Conservation (phyloP, 257 asterid species). For the Petrea volubilis region DNA sequence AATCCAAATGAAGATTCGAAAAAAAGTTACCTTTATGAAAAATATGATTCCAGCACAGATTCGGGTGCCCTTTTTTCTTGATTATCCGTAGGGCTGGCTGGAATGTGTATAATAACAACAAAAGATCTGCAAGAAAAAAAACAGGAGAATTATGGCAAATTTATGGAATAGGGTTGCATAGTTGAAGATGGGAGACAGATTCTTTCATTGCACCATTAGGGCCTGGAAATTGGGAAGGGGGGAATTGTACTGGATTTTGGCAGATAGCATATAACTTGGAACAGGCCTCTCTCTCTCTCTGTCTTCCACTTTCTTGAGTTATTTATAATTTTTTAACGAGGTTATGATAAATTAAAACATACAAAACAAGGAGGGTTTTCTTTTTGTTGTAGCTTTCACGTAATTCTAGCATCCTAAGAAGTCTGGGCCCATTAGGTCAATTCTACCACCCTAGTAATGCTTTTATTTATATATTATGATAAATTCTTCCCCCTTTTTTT, state of each 20-base stretch:
- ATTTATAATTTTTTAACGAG: too few relatives aligned
- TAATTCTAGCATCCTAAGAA: too few relatives aligned
- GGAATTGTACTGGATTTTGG: not conserved
- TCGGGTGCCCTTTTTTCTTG: not conserved
- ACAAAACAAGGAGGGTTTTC: too few relatives aligned
- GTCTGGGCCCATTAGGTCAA: too few relatives aligned
- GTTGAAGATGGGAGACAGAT: not conserved
- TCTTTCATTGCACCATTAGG: not conserved
- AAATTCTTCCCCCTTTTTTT: too few relatives aligned
- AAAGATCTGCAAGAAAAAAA: too few relatives aligned
- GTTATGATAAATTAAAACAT: too few relatives aligned
- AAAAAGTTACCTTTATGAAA: constrained; percentile 16
- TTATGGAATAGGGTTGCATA: not conserved
- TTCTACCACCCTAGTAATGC: too few relatives aligned
- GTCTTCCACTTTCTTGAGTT: too few relatives aligned
- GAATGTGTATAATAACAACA: not conserved
- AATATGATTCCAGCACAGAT: constrained; percentile 19
- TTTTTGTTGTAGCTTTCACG: too few relatives aligned
- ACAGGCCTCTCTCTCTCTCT: too few relatives aligned
- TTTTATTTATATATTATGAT: too few relatives aligned
- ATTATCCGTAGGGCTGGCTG: not conserved
- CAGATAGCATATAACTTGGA: not conserved
- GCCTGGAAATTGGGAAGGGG: not conserved
- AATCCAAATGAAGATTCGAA: not conserved
- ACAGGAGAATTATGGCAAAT: not conserved